Conservation (phyloP, 345 rosid genomes). For the Erodium maritimum region DNA sequence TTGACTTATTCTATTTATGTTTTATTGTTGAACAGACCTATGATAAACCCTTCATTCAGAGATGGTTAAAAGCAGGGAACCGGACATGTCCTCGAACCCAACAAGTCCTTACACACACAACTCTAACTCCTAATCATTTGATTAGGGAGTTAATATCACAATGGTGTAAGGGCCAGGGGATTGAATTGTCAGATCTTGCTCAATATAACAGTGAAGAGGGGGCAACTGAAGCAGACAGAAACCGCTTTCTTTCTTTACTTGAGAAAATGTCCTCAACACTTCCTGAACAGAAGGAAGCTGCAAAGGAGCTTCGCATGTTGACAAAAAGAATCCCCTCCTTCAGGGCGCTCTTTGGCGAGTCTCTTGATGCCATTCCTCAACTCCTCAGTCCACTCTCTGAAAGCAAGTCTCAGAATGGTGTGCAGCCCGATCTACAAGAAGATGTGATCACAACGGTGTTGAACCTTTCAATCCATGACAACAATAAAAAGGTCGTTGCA, state of each 20-base stretch:
- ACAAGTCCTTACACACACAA: slow-evolving; percentile 28
- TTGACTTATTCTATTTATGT: background rate
- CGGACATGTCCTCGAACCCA: slow-evolving; percentile 38
- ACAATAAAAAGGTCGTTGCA: slow-evolving; percentile 24
- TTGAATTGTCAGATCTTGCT: slow-evolving; percentile 18
- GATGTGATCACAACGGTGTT: slow-evolving; percentile 33
- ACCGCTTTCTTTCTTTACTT: slow-evolving; percentile 25
- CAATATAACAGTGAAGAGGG: slow-evolving; percentile 9
- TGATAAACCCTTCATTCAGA: slow-evolving; percentile 31
- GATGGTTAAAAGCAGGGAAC: slow-evolving; percentile 30
- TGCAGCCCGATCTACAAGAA: slow-evolving; percentile 30
- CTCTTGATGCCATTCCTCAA: slow-evolving; percentile 18
- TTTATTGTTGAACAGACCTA: slow-evolving; percentile 32
- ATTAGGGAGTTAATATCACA: slow-evolving; percentile 32
- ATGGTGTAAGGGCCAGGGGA: slow-evolving; percentile 31
- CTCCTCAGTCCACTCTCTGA: slow-evolving; percentile 30
- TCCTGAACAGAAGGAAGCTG: slow-evolving; percentile 36
- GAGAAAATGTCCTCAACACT: slow-evolving; percentile 33
- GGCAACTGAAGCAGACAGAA: slow-evolving; percentile 12
- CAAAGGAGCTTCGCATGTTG: slow-evolving; percentile 31
- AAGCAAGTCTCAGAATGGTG: slow-evolving; percentile 4
- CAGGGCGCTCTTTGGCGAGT: slow-evolving; percentile 27
- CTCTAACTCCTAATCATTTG: slow-evolving; percentile 34
- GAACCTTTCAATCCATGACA: slow-evolving; percentile 32
- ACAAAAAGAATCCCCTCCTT: slow-evolving; percentile 31